Evolutionary conservation across 805 yeast genomes (phyloP).

Genomic region (Wickerhamiella hasegawae): DNA sequence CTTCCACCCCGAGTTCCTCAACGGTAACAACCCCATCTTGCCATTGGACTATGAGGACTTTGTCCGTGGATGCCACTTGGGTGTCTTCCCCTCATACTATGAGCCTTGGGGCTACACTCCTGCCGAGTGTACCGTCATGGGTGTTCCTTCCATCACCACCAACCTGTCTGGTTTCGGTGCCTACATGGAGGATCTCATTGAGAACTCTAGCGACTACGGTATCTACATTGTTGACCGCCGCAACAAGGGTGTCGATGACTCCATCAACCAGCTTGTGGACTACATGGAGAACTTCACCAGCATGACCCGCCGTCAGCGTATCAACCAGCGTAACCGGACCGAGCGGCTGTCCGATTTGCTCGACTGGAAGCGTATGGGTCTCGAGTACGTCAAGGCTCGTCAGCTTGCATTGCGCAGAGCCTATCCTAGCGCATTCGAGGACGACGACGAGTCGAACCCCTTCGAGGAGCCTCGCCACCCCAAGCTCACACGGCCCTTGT

Average conservation of each 20-base stretch:
- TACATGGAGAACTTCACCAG: conserved; percentile 78
- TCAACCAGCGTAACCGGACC: conserved; percentile 93
- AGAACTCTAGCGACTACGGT: conserved; percentile 88
- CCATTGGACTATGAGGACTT: conserved; percentile 93
- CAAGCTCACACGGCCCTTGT: conserved; percentile 77
- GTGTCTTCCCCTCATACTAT: conserved; percentile 95
- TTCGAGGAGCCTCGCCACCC: conserved; percentile 18
- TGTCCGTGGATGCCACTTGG: conserved; percentile 94
- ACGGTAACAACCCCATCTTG: conserved; percentile 84
- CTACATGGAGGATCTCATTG: conserved; percentile 95
- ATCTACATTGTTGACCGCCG: conserved; percentile 94
- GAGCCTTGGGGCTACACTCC: conserved; percentile 99
- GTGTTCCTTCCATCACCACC: conserved; percentile 94
- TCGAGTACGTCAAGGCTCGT: conserved; percentile 90
- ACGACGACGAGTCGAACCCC: conserved; percentile 21
- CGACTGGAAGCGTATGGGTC: conserved; percentile 97
- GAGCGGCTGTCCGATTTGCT: conserved; percentile 83
- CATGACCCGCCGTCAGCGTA: conserved; percentile 90
- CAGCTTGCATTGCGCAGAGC: conserved; percentile 84
- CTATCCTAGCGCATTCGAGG: conserved; percentile 62
- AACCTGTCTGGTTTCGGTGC: conserved; percentile 95
- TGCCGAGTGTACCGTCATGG: conserved; percentile 99
- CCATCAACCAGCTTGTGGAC: conserved; percentile 76
- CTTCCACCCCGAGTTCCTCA: conserved; percentile 94
- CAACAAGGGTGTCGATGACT: conserved; percentile 80